Evolutionary conservation across 2,329 filamentous ascomycete species (phyloP).

Genomic region (Endoconidiophora laricicola): DNA sequence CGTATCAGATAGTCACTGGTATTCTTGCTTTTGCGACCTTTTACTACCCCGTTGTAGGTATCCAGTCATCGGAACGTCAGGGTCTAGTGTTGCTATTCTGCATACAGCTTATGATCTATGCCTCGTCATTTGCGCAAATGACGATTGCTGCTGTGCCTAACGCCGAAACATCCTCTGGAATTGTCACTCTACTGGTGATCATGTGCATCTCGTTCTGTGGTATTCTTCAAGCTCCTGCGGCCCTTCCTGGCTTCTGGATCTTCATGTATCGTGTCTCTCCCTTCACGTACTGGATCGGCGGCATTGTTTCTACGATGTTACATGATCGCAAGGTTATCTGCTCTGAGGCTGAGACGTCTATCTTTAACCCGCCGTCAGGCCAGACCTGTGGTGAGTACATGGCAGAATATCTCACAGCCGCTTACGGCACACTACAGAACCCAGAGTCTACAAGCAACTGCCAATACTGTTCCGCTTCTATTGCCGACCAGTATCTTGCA

Average conservation of each 20-base stretch:
- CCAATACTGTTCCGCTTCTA: constrained; percentile 46
- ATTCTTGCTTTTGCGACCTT: constrained; percentile 47
- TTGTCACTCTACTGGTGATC: constrained; percentile 43
- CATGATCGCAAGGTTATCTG: constrained; percentile 37
- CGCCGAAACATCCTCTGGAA: constrained; percentile 47
- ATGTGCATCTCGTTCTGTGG: constrained; percentile 46
- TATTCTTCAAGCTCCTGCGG: constrained; percentile 41
- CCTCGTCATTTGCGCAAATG: constrained; percentile 57
- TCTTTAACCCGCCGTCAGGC: constrained; percentile 46
- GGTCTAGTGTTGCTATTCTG: constrained; percentile 48
- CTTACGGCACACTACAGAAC: constrained; percentile 46
- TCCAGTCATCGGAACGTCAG: constrained; percentile 36
- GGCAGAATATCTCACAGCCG: constrained; percentile 30
- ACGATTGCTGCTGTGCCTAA: constrained; percentile 53
- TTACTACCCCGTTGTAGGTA: constrained; percentile 47
- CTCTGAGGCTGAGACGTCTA: constrained; percentile 37
- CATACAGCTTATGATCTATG: constrained; percentile 52
- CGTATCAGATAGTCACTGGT: constrained; percentile 49
- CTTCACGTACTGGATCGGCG: constrained; percentile 52
- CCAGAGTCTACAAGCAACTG: constrained; percentile 38
- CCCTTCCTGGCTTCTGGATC: constrained; percentile 56
- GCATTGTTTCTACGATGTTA: constrained; percentile 50
- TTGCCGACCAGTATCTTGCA: constrained; percentile 44
- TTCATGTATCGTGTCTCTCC: constrained; percentile 59
- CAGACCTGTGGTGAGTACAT: constrained; percentile 51